These are phyloP conservation scores for Vitellaria paradoxa DNA, from an alignment of 179 eudicot species.

Conservation along the genomic window DNA sequence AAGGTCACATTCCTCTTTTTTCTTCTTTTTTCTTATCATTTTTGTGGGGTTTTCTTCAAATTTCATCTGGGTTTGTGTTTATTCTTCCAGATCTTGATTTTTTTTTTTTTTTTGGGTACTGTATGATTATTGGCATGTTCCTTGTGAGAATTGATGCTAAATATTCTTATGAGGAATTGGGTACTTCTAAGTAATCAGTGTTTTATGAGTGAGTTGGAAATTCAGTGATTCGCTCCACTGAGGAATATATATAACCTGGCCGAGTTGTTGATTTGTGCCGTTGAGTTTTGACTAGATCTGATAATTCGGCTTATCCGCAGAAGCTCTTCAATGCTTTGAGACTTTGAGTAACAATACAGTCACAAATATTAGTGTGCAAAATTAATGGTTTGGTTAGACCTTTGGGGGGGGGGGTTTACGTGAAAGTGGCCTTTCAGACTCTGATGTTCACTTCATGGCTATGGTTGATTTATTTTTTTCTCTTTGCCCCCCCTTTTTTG, in stretches of 20 bases:
- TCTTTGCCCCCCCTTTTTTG: not conserved
- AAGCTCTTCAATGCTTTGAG: not conserved
- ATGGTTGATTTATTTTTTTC: not conserved
- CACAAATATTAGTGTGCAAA: not conserved
- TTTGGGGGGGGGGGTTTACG: not conserved
- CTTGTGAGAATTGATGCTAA: not conserved
- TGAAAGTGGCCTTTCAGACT: not conserved
- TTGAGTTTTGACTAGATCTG: not conserved
- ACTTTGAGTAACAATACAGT: not conserved
- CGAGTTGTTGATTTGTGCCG: too few species aligned
- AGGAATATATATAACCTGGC: not conserved
- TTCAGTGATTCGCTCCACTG: not conserved
- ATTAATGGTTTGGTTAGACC: not conserved
- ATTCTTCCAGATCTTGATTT: slow-evolving; percentile 13
- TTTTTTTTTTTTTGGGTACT: not conserved
- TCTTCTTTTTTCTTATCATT: not conserved
- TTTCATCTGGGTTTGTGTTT: slow-evolving; percentile 6
- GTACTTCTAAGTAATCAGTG: not conserved
- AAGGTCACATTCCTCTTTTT: slow-evolving; percentile 13
- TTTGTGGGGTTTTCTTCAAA: not conserved
- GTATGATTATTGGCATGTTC: too few species aligned
- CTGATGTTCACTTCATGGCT: not conserved
- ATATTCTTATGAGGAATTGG: not conserved
- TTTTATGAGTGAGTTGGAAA: not conserved
- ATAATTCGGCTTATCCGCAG: not conserved